Base-by-base conservation (phyloP, 148 eudicot genomes). In the Dianthus caryophyllus region DNA sequence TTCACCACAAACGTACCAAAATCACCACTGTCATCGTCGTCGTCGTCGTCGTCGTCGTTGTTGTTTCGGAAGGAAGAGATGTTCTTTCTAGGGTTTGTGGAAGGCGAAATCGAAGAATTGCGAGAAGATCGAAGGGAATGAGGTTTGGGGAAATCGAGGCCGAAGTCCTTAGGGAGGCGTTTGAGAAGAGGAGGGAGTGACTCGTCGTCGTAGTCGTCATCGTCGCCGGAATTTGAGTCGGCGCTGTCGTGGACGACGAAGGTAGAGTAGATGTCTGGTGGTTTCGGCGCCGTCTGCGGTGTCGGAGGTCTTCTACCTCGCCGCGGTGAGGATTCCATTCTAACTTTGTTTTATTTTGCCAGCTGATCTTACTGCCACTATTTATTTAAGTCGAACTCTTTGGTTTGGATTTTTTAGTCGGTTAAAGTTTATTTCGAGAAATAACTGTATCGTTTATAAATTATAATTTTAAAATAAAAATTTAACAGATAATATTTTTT, bases 101-200 rank as follows among this genome's bases (percentile, higher is more conserved):
- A 21, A 1, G 44, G 70, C 30, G 52, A 67, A 24, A 53, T 71
- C 1, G 68, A 48, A 21, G 76, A 71, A 53, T 74, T 61, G n/a
- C 75, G 80, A 59, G 84, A 73, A 44, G 49, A 41, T 82, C 85
- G 63, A 54, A 80, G n/a, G n/a, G n/a, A n/a, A n/a, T n/a, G n/a
- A n/a, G n/a, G 57, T 81, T 87, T 22, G 83, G 71, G 8, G 84
- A 76, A 80, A 10, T 67, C 77, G 21, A 77, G 79, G 25, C 92
- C 99, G 70, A 94, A 94, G 81, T 90, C 99, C 65, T 90, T 85
- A 2, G 99, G 99, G n/a, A 94, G 78, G 76, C 90, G 90, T 53
- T 90, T 86, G 62, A 94, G 83, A 16, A 94, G 84, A 57, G 97
- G 93, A 60, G 99, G 99, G 29, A 94, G 96, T 43, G 88, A 86